Conservation (phyloP, 441 rosid genomes). For the Gossypium davidsonii region DNA sequence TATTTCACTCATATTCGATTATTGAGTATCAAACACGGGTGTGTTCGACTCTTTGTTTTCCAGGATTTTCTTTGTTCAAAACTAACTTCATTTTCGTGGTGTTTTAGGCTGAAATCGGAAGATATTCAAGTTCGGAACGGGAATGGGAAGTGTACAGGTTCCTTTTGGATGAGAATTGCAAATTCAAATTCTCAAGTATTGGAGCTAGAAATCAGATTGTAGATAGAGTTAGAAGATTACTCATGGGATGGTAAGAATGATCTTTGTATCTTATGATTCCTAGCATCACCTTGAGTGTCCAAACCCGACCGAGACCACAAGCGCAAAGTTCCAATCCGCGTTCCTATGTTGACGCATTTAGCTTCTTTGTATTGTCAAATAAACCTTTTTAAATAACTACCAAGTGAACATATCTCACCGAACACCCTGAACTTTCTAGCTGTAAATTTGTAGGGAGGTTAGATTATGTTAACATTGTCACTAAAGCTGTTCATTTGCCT, state of each 20-base stretch:
- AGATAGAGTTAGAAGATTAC: conserved; percentile 59
- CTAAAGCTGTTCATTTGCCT: no score
- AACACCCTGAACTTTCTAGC: background rate
- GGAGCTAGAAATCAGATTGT: conserved; percentile 48
- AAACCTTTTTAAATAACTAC: background rate
- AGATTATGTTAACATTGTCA: background rate
- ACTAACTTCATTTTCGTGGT: background rate
- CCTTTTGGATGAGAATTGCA: conserved; percentile 58
- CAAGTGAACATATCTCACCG: no score
- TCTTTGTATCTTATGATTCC: background rate
- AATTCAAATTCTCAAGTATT: conserved; percentile 24
- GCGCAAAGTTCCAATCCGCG: background rate
- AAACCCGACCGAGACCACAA: background rate
- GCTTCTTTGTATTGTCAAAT: background rate
- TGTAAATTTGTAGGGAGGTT: background rate
- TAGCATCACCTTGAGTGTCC: background rate
- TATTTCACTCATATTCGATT: background rate
- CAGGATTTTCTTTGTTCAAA: background rate
- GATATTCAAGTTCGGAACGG: conserved; percentile 39
- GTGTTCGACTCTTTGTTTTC: background rate
- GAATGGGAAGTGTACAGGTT: conserved; percentile 84
- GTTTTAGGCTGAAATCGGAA: conserved; percentile 68
- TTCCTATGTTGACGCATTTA: background rate
- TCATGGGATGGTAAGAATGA: conserved; percentile 65
- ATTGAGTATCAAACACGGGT: background rate